Percentiles rank a stretch among this genome's conserved stretches.
Conservation (phyloP, 169 alveolate genomes). For the Babesia sp. region DNA sequence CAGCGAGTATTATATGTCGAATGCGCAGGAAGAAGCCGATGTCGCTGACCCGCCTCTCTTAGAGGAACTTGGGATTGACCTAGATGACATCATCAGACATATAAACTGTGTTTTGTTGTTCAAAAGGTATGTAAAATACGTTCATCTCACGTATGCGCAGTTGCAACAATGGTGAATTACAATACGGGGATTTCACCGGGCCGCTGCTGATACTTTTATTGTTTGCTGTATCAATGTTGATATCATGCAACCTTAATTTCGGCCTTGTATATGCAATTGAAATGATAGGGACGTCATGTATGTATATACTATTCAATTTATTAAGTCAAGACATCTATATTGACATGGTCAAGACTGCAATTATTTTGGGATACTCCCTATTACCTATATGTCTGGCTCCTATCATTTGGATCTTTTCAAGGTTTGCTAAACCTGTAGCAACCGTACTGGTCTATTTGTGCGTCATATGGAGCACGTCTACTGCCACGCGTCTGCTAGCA, state of each 20-base stretch:
- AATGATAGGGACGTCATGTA: constrained; percentile 37
- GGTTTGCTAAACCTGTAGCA: constrained; percentile 33
- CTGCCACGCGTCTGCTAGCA: constrained; percentile 43
- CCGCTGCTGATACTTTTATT: constrained; percentile 43
- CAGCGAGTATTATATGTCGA: constrained; percentile 28
- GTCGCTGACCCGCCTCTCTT: constrained; percentile 60
- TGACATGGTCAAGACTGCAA: constrained; percentile 31
- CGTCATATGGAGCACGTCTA: constrained; percentile 64
- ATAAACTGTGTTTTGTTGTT: constrained; percentile 44
- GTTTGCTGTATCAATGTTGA: constrained; percentile 37
- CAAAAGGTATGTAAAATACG: constrained; percentile 21
- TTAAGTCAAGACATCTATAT: constrained; percentile 45
- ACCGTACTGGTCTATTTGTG: constrained; percentile 31
- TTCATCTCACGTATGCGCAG: not conserved
- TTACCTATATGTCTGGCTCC: constrained; percentile 62
- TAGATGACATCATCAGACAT: constrained; percentile 45
- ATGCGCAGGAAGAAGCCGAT: constrained; percentile 8
- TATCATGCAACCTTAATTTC: constrained; percentile 53
- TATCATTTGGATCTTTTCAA: constrained; percentile 39
- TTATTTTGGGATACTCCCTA: constrained; percentile 60
- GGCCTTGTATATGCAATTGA: constrained; percentile 51
- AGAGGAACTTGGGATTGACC: constrained; percentile 61
- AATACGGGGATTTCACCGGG: constrained; percentile 58
- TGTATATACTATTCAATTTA: constrained; percentile 45
- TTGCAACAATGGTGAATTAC: constrained; percentile 10